Base-by-base conservation (phyloP, 2,329 filamentous ascomycete species). In the Paraphoma sp. region DNA sequence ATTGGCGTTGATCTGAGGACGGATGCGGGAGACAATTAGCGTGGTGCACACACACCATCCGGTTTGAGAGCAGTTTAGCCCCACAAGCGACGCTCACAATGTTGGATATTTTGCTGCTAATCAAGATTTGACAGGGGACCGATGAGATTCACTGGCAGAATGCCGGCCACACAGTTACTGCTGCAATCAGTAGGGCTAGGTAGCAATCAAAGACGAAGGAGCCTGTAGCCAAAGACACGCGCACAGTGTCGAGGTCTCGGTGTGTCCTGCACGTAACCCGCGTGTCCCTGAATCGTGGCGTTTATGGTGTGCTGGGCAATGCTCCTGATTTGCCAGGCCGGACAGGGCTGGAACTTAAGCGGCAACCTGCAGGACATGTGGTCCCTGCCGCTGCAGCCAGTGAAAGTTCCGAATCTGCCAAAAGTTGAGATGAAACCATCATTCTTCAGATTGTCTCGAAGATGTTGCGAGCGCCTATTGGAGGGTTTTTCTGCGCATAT, bases 241-340 rank as follows among this genome's bases (percentile, higher is more conserved):
- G 56, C 54, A 48, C 59, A 59, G 52, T 54, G 8, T 63, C 51
- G 54, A 57, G 52, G 54, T 38, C 43, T 51, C 45, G 48, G 49
- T 48, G 28, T 40, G 41, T 10, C 56, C 66, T 68, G 67, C 67
- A 69, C 58, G 63, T 67, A 62, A 72, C 67, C 67, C 66, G 70
- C 65, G 62, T 56, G 65, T 70, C 68, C 69, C 68, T 73, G 71
- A 70, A 61, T 59, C 43, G 67, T 68, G 72, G 73, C 70, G 67
- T 56, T 56, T 47, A 59, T 57, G 57, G 62, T 58, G 62, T 47
- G 53, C 63, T 58, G 52, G 66, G 60, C 64, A 59, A 49, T 48
- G 44, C 38, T 33, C 50, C 46, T 75, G 71, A 76, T 76, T 75
- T 56, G 74, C 60, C 53, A 57, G 63, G 45, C 53, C 52, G 51